Evolutionary conservation across 78 protist genomes (phyloP).

Genomic region (Anaeramoeba ignava): DNA sequence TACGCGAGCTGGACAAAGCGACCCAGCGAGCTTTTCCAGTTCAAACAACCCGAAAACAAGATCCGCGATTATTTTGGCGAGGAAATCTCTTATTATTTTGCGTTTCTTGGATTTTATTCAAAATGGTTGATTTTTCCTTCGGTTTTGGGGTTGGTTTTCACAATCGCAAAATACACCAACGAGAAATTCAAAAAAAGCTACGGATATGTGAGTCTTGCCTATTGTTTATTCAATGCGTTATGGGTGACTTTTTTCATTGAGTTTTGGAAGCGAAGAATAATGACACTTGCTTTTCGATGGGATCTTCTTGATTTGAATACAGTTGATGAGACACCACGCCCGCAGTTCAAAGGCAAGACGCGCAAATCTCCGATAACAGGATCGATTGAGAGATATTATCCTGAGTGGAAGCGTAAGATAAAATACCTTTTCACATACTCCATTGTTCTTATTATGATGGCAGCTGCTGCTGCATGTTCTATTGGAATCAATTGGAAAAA

Average conservation of each 20-base stretch:
- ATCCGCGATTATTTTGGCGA: slow-evolving; percentile 2
- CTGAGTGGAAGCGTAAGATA: background rate
- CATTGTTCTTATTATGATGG: background rate
- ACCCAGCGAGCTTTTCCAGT: too few relatives aligned
- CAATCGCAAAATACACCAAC: background rate
- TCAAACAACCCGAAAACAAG: too few relatives aligned
- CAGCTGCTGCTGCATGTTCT: background rate
- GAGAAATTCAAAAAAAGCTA: background rate
- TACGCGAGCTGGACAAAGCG: too few relatives aligned
- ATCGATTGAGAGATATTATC: background rate
- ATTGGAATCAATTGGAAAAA: background rate
- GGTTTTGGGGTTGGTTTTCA: background rate
- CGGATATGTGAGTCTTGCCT: background rate
- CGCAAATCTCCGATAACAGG: background rate
- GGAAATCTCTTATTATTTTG: background rate
- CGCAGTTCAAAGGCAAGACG: background rate
- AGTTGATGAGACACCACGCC: background rate
- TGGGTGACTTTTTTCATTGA: background rate
- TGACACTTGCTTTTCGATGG: background rate
- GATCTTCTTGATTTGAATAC: background rate
- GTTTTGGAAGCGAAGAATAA: background rate
- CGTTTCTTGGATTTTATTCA: background rate
- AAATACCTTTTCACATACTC: background rate
- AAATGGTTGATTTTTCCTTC: background rate
- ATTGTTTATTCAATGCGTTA: background rate